Evolutionary conservation across 495 filamentous ascomycete species (phyloP).

Genomic region (Penicillium cosmopolitanum): DNA sequence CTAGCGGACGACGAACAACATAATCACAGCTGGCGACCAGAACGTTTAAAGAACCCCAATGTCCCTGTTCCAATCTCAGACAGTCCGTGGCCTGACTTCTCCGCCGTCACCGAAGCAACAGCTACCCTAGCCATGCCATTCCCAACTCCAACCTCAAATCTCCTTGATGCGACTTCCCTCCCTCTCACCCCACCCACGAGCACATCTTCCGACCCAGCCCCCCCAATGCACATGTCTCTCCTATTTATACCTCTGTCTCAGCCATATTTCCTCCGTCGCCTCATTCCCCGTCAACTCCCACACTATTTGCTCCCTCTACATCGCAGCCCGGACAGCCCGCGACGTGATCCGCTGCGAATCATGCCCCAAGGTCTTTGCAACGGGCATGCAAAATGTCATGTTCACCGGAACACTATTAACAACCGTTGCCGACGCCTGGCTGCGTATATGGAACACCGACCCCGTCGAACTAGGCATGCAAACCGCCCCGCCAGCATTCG

Average conservation of each 20-base stretch:
- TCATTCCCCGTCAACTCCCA: slow-evolving; percentile 48
- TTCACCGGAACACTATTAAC: slow-evolving; percentile 66
- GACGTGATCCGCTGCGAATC: slow-evolving; percentile 60
- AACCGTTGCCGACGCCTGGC: slow-evolving; percentile 62
- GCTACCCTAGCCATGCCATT: slow-evolving; percentile 40
- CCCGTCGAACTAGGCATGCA: slow-evolving; percentile 41
- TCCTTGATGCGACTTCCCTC: slow-evolving; percentile 29
- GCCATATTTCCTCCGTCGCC: slow-evolving; percentile 45
- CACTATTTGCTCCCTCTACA: slow-evolving; percentile 60
- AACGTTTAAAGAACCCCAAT: slow-evolving; percentile 27
- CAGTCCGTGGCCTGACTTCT: slow-evolving; percentile 51
- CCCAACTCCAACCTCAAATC: slow-evolving; percentile 26
- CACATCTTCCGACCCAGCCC: slow-evolving; percentile 25
- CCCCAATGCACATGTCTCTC: slow-evolving; percentile 48
- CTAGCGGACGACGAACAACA: slow-evolving; percentile 32
- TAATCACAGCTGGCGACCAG: slow-evolving; percentile 33
- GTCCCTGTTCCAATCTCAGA: slow-evolving; percentile 35
- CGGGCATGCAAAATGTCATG: slow-evolving; percentile 65
- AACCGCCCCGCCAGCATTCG: slow-evolving; percentile 37
- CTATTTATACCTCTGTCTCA: slow-evolving; percentile 50
- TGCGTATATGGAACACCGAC: slow-evolving; percentile 41
- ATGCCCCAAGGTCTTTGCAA: slow-evolving; percentile 55
- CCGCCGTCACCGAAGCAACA: slow-evolving; percentile 43
- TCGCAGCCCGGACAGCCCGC: slow-evolving; percentile 58
- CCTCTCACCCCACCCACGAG: slow-evolving; percentile 33